These are phyloP conservation scores for Colletotrichum navitas DNA, from an alignment of 2,329 filamentous ascomycete genomes.

Conservation along the genomic window DNA sequence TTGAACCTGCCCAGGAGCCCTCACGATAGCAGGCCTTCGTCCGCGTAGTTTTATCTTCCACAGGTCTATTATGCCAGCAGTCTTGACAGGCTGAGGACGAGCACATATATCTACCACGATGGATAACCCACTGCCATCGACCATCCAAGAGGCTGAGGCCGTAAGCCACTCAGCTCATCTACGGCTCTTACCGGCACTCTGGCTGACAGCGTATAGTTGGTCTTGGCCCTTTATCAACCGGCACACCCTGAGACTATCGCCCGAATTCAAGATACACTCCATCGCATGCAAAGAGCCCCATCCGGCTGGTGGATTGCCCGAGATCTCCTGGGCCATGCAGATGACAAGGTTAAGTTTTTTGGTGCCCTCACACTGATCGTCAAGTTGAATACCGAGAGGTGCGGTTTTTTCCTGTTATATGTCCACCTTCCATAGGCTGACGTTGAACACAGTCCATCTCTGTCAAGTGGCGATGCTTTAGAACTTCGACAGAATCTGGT, in stretches of 20 bases:
- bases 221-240: conserved; percentile 67
- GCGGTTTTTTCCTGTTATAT: conserved; percentile 45
- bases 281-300: conserved; percentile 81
- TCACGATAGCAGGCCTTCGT: background rate
- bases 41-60: background rate
- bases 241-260: conserved; percentile 62
- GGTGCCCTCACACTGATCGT: conserved; percentile 93
- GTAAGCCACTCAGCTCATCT: conserved; percentile 22
- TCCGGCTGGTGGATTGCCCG: conserved; percentile 90
- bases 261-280: conserved; percentile 78
- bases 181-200: background rate
- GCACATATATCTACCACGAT: conserved; percentile 18
- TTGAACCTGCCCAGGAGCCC: background rate
- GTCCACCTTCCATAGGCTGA: background rate
- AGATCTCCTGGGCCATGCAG: conserved; percentile 75
- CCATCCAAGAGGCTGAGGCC: conserved; percentile 35
- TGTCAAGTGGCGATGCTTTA: conserved; percentile 69
- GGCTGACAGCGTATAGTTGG: conserved; percentile 52
- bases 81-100: background rate
- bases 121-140: conserved; percentile 38
- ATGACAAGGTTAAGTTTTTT: conserved; percentile 88
- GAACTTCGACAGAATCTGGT: conserved; percentile 72
- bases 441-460: conserved; percentile 54
- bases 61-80: conserved; percentile 5
- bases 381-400: conserved; percentile 94